Conservation (phyloP, 768 basidiomycete species). For the Trametopsis cervina region DNA sequence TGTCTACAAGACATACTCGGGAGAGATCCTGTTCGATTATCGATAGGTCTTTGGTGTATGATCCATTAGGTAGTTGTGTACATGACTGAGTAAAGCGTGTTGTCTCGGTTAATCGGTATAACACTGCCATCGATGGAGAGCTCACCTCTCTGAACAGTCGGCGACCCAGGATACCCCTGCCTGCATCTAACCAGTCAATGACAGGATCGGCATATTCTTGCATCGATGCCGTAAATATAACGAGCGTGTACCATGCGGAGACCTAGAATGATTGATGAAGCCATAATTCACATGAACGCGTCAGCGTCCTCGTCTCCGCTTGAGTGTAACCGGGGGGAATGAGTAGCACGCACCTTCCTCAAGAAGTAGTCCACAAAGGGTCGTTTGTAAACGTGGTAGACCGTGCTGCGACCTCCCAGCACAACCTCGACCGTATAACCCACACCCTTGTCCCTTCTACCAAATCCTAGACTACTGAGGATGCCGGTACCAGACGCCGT, state of each 20-base stretch:
- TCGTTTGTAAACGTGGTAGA: slow-evolving; percentile 98
- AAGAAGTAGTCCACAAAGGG: slow-evolving; percentile 96
- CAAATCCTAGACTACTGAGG: slow-evolving; percentile 36
- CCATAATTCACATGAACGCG: background rate
- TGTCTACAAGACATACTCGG: slow-evolving; percentile 93
- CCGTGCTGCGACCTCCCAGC: slow-evolving; percentile 77
- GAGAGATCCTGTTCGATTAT: slow-evolving; percentile 85
- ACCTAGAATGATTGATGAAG: slow-evolving; percentile 45
- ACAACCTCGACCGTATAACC: slow-evolving; percentile 93
- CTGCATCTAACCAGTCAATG: slow-evolving; percentile 98
- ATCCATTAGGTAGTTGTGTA: slow-evolving; percentile 85
- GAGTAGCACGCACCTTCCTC: slow-evolving; percentile 54
- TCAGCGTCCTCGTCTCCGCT: background rate
- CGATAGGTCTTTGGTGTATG: slow-evolving; percentile 90
- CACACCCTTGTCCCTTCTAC: slow-evolving; percentile 55
- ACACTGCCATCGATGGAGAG: slow-evolving; percentile 15
- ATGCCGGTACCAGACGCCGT: slow-evolving; percentile 47
- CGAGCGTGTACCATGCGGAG: slow-evolving; percentile 96
- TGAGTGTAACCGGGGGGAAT: background rate
- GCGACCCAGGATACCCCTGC: slow-evolving; percentile 82
- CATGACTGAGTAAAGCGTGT: slow-evolving; percentile 56
- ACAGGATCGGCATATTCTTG: slow-evolving; percentile 99
- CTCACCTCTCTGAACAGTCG: slow-evolving; percentile 89
- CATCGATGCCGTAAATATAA: slow-evolving; percentile 99
- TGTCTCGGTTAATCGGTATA: background rate